Evolutionary conservation across 345 rosid species (phyloP).

Genomic region (Citrus hindsii): DNA sequence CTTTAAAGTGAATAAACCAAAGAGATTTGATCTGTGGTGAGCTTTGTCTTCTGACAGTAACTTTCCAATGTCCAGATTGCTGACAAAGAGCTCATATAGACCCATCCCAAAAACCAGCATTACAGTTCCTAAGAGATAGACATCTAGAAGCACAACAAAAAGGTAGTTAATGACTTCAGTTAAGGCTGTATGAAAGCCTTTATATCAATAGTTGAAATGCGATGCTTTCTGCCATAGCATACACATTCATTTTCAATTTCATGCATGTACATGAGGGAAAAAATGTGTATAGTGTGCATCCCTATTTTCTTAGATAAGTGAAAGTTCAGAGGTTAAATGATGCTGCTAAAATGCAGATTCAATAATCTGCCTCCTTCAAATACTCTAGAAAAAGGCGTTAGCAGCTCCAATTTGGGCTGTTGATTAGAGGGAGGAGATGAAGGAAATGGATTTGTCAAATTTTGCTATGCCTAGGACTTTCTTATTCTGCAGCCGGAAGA

Average conservation of each 20-base stretch:
- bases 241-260: neutral
- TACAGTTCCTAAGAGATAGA: slow-evolving; percentile 87
- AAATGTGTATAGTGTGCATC: neutral
- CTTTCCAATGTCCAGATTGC: slow-evolving; percentile 67
- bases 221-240: neutral
- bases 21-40: slow-evolving; percentile 55
- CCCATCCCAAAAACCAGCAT: slow-evolving; percentile 98
- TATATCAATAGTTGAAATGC: neutral
- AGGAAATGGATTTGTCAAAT: neutral
- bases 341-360: neutral
- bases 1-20: slow-evolving; percentile 73
- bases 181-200: neutral
- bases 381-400: neutral
- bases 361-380: neutral
- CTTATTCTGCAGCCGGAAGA: neutral
- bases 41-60: slow-evolving; percentile 28
- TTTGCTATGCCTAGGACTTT: neutral
- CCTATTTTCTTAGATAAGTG: neutral
- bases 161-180: slow-evolving; percentile 5
- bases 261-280: neutral
- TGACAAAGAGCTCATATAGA: slow-evolving; percentile 85
- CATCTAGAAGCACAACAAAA: slow-evolving; percentile 44
- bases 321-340: neutral
- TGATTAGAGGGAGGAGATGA: neutral
- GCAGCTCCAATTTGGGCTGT: neutral